Base-by-base conservation (phyloP, 805 yeast species). In the Lipomyces yamadae region DNA sequence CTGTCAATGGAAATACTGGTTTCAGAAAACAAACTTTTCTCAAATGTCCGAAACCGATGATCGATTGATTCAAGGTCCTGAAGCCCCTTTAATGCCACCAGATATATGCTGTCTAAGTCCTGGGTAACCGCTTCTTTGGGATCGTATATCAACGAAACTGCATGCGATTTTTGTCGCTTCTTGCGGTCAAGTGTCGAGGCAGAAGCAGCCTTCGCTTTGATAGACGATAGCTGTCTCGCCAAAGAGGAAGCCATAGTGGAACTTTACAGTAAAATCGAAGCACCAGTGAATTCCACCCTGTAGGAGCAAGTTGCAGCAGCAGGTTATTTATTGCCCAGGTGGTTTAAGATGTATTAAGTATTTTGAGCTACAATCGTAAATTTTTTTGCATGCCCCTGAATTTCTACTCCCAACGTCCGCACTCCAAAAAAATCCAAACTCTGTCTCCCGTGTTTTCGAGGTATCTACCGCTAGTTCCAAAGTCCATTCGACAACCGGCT, bases 41-140 rank as follows among this genome's bases (percentile, higher is more conserved):
- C 84, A 77, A 94, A 95, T 70, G 83, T 84, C 2, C 81, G 76
- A 77, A 95, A 94, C 62, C 94, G 83, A n/a, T 84, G 81, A 74
- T 95, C 98, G 35, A 94, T 77, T 24, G 84, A 80, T 56, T 84
- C 85, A 61, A 95, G 81, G 72, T 90, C 93, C 37, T 85, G 86
- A 56, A 93, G 81, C 0, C 96, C 97, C 64, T 90, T 95, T 5
- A 84, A 73, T 2, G 95, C 89, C 64, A 85, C 85, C 61, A 87
- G 84, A 74, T 83, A 90, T 65, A 95, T 87, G 56, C 88, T 82
- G 72, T 92, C 97, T 74, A 86, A 93, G 77, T 95, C 99, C 80
- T 95, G 98, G 45, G 93, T 85, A n/a, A 96, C 91, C 18, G 99
- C 99, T 68, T 86, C 87, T 73, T 88, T 87, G 8, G 97, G 83